phyloP scores from a whole-genome alignment of 768 basidiomycete species.

The Phlebiopsis gigantea region DNA sequence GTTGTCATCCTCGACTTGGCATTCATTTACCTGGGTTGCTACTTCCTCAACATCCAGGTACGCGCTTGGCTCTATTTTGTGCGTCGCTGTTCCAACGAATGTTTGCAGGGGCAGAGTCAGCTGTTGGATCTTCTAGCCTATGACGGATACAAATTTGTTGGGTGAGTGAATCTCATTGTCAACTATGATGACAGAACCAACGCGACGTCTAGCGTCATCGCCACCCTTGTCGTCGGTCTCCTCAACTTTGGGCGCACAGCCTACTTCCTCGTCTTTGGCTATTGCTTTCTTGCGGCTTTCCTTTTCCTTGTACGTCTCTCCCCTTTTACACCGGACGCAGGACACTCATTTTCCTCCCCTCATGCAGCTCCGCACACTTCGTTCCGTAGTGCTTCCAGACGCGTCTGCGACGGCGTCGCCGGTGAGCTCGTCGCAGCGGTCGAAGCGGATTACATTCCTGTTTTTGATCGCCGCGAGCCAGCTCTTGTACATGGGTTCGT shows the following conservation, averaged over 20 bases:
- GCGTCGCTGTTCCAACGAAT: not conserved
- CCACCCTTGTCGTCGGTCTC: slow-evolving; percentile 70
- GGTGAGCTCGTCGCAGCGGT: slow-evolving; percentile 68
- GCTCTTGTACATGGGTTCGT: slow-evolving; percentile 78
- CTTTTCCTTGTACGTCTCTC: slow-evolving; percentile 78
- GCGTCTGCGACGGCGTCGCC: slow-evolving; percentile 52
- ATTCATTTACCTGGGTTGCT: slow-evolving; percentile 88
- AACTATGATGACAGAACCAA: not conserved
- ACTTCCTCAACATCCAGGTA: slow-evolving; percentile 73
- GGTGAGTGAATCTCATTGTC: slow-evolving; percentile 44
- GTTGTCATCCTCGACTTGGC: slow-evolving; percentile 87
- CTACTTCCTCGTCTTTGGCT: slow-evolving; percentile 70
- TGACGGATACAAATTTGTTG: slow-evolving; percentile 96
- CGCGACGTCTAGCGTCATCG: slow-evolving; percentile 61
- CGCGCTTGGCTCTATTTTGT: not conserved
- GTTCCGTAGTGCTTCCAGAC: slow-evolving; percentile 88
- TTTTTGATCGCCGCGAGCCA: slow-evolving; percentile 82
- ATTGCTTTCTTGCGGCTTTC: slow-evolving; percentile 83
- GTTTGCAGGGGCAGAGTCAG: slow-evolving; percentile 49
- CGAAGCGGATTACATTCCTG: slow-evolving; percentile 84
- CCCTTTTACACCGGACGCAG: not conserved
- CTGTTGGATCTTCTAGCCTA: slow-evolving; percentile 86
- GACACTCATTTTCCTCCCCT: not conserved
- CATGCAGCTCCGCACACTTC: slow-evolving; percentile 83
- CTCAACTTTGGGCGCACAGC: slow-evolving; percentile 56